These are phyloP conservation scores for Aspergillus ostianus DNA, from an alignment of 495 filamentous ascomycete genomes.

Conservation along the genomic window DNA sequence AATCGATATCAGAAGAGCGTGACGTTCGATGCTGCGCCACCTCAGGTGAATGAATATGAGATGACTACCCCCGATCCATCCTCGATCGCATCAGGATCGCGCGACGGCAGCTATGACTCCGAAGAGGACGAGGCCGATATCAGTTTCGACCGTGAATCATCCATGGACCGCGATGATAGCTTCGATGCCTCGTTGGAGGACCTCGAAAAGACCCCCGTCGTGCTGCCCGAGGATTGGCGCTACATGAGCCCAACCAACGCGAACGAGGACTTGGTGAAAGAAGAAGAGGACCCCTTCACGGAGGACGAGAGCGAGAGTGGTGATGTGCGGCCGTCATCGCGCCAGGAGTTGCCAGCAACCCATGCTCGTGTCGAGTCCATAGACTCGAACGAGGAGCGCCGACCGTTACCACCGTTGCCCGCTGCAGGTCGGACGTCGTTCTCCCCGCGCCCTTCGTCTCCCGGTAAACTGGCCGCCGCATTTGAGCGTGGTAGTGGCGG, in stretches of 20 bases:
- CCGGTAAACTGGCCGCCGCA: conserved; percentile 54
- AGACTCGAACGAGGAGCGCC: conserved; percentile 68
- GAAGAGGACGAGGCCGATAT: conserved; percentile 68
- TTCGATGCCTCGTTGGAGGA: conserved; percentile 94
- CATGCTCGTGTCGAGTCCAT: conserved; percentile 61
- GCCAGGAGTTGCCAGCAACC: conserved; percentile 26
- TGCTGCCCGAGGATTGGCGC: conserved; percentile 93
- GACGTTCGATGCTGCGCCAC: conserved; percentile 91
- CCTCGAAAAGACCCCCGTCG: conserved; percentile 93
- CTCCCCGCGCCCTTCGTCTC: conserved; percentile 41
- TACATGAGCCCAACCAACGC: conserved; percentile 65
- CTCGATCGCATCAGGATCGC: conserved; percentile 80
- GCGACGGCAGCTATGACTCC: conserved; percentile 91
- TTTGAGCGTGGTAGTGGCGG: conserved; percentile 59
- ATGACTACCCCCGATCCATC: conserved; percentile 95
- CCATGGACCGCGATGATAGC: conserved; percentile 75
- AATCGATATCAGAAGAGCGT: conserved; percentile 91
- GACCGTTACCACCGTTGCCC: conserved; percentile 74
- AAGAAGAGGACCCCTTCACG: conserved; percentile 68
- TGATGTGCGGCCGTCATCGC: conserved; percentile 39
- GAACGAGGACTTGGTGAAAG: conserved; percentile 49
- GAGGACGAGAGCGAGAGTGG: conserved; percentile 63
- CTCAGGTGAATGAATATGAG: conserved; percentile 94
- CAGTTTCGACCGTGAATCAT: conserved; percentile 68
- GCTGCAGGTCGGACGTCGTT: conserved; percentile 41